Evolutionary conservation across 1,284 basidiomycete species (phyloP), one percentile per base, ranked within the genome.

Genomic region (Thelephora terrestris): DNA sequence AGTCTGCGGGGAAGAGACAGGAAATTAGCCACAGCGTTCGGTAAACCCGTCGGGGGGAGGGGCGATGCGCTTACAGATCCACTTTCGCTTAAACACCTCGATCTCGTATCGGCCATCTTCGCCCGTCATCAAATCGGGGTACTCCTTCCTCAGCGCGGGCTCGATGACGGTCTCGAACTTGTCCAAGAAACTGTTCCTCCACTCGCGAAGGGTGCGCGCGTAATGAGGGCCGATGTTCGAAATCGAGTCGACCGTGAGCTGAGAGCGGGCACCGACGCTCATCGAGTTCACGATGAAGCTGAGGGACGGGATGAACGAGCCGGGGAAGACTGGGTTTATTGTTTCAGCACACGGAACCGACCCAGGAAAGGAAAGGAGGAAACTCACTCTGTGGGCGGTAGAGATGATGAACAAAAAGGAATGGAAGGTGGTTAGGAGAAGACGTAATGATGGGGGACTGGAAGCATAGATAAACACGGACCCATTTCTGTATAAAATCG

Each of bases 151-250:
- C 46, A 91, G 64, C 0, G 82, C 63, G 2, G 81, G 79, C 1
- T 74, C 71, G 48, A 90, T 78, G 37, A 75, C 69, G 3, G 63
- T 64, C 37, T 84, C 77, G 60, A 88, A 91, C n/a, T 62, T 61
- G n/a, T 66, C 63, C 45, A 77, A 65, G 65, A 90, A 91, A 3
- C 83, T 71, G 21, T 66, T 58, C 17, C 80, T 70, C 87, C 87
- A 91, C 66, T 89, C 85, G n/a, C 86, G 71, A n/a, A 91, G 70
- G 5, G 88, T 90, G 4, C 86, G 75, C 2, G 85, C 77, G 61
- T 91, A 91, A 62, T 91, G 85, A 24, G 81, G 80, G 24, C 86
- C 87, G 55, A 90, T 89, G 64, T 88, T 89, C n/a, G 73, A 72
- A 5, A 88, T 70, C 16, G 79, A 79, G 54, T 90, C 87, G 34